phyloP scores from a whole-genome alignment of 495 filamentous ascomycete genomes.

The Corynascus novoguineensis region DNA sequence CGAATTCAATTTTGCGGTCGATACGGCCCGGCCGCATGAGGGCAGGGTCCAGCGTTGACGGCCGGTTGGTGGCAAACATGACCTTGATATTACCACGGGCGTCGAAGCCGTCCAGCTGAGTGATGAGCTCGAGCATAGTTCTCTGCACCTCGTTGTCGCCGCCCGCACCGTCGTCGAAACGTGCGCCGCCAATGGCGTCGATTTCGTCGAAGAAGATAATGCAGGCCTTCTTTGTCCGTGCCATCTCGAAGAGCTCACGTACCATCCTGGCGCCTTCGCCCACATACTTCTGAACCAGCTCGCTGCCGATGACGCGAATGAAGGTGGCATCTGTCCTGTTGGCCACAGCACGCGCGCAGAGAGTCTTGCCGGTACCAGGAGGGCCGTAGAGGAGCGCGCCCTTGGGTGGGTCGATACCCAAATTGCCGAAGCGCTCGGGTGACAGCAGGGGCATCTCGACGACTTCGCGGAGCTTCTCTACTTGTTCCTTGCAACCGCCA shows the following conservation, averaged over 20 bases:
- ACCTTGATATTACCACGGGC: conserved; percentile 98
- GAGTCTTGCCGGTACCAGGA: conserved; percentile 95
- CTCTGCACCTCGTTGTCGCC: conserved; percentile 99
- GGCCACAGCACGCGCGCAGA: conserved; percentile 93
- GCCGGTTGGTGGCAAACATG: conserved; percentile 98
- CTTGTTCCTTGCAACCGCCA: conserved; percentile 98
- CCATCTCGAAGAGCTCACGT: conserved; percentile 98
- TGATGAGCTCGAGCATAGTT: conserved; percentile 98
- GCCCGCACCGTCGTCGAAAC: conserved; percentile 95
- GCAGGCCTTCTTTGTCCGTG: conserved; percentile 97
- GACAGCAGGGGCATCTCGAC: conserved; percentile 97
- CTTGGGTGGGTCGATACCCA: conserved; percentile 98
- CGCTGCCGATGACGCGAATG: conserved; percentile 95
- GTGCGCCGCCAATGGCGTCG: conserved; percentile 94
- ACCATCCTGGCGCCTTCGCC: conserved; percentile 98
- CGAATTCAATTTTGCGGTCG: conserved; percentile 98
- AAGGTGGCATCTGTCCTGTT: conserved; percentile 98
- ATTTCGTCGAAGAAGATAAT: conserved; percentile 99
- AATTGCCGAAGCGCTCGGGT: conserved; percentile 91
- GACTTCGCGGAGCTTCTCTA: conserved; percentile 97
- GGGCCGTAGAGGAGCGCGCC: conserved; percentile 95
- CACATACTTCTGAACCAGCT: conserved; percentile 97
- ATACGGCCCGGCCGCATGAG: conserved; percentile 97
- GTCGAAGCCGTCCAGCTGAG: conserved; percentile 96
- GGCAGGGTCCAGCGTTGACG: conserved; percentile 91